A percentile compares a stretch with the other conserved stretches of the same genome.
Evolutionary conservation across 257 asterid species (phyloP).

Genomic region (Nicotiana sylvestris): DNA sequence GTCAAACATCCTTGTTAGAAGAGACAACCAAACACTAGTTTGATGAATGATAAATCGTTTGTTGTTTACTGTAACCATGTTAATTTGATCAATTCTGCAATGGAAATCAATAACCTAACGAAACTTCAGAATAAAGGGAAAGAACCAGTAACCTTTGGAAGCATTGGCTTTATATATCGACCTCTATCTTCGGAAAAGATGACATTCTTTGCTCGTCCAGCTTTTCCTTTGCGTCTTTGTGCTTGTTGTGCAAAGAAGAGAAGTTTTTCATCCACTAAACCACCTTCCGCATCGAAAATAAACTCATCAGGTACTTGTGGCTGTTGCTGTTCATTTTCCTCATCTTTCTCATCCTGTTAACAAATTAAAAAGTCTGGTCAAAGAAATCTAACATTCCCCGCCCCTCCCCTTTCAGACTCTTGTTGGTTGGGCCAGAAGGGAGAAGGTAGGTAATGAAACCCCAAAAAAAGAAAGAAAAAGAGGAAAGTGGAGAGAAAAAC

Average conservation of each 20-base stretch:
- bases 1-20: conserved; percentile 24
- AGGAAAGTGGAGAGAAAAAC: background rate
- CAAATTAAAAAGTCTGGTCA: conserved; percentile 16
- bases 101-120: background rate
- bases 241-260: conserved; percentile 99
- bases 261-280: conserved; percentile 93
- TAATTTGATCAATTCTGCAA: background rate
- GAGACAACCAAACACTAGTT: conserved; percentile 5
- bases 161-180: conserved; percentile 92
- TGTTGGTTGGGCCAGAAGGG: background rate
- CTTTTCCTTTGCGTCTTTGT: conserved; percentile 80
- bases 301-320: conserved; percentile 94
- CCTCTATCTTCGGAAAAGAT: conserved; percentile 98
- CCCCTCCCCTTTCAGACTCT: background rate
- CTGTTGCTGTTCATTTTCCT: conserved; percentile 86
- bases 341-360: conserved; percentile 66
- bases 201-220: conserved; percentile 96
- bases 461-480: background rate
- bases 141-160: conserved; percentile 75
- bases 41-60: background rate
- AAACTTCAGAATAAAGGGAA: background rate
- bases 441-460: background rate
- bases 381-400: background rate
- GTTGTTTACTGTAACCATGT: background rate
- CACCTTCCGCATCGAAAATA: conserved; percentile 96